Conservation (phyloP, 192 early-diverging fungal species). For the Phlyctochytrium planicorne region DNA sequence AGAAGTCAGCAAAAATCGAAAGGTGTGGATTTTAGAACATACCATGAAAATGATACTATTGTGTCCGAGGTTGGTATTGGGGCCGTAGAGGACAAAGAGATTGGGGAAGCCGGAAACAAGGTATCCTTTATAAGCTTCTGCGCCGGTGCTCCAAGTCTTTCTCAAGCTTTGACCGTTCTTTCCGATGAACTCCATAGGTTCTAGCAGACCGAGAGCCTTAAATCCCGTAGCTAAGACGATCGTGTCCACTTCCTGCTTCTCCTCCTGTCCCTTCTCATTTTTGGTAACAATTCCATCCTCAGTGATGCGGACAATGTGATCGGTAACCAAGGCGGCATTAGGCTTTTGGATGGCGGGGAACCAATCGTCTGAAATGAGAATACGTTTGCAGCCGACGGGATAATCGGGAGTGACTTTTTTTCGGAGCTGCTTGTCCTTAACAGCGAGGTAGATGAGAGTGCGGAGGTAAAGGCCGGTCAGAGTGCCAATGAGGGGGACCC, state of each 20-base stretch:
- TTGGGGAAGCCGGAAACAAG: conserved; percentile 51
- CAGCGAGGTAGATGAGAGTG: too few species aligned
- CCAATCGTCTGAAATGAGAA: conserved; percentile 31
- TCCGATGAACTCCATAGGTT: conserved; percentile 12
- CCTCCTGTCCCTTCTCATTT: conserved; percentile 31
- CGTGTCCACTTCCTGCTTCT: background rate
- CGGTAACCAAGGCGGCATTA: conserved; percentile 3
- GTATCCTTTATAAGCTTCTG: conserved; percentile 1
- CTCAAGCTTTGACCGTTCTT: background rate
- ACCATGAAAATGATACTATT: conserved; percentile 47
- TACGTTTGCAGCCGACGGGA: conserved; percentile 35
- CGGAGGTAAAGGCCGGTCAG: background rate
- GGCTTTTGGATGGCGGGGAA: conserved; percentile 31
- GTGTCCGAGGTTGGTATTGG: conserved; percentile 47
- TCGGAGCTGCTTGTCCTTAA: conserved; percentile 6
- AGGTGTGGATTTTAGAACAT: too few species aligned
- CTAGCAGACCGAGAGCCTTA: conserved; percentile 33
- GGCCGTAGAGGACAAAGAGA: conserved; percentile 51
- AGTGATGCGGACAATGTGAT: background rate
- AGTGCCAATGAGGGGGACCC: background rate
- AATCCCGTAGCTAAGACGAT: conserved; percentile 41
- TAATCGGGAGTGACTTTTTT: conserved; percentile 42
- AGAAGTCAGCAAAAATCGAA: too few species aligned
- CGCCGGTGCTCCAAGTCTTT: background rate
- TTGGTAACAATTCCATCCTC: background rate